Base-by-base conservation (phyloP, 2,329 filamentous ascomycete species). In the Furcasterigmium sp. region DNA sequence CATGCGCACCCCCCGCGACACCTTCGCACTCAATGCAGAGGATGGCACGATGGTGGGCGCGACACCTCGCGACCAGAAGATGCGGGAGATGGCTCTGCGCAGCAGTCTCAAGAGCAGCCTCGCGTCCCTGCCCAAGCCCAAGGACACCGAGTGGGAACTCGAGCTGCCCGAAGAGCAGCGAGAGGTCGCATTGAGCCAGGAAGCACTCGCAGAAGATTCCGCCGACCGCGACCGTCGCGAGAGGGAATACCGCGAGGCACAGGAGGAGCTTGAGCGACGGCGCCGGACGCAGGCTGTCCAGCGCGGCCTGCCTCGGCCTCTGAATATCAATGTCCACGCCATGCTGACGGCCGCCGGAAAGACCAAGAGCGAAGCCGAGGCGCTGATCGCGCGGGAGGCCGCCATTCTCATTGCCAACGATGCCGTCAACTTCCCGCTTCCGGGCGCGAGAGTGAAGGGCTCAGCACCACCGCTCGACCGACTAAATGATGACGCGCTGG, bases 261-360 rank as follows among this genome's bases (percentile, higher is more conserved):
- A 65, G 43, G 81, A 91, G 56, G 86, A 84, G 58, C 76, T 83
- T 11, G 91, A 97, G 53, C 86, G 89, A 56, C 84, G 80, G 60
- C 78, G 91, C 40, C 84, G 93, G 55, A 94, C 87, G 2, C 90
- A 95, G 57, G 91, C 95, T n/a, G 82, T 96, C 63, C 91, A 97
- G 65, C 82, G 78, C 53, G 80, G 78, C 4, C 70, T 98, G 11
- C 93, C 93, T 8, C 78, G 91, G 36, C 90, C 93, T 2, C 73
- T 75, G 2, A 66, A 75, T 3, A 72, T 97, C 13, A 84, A 97
- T 60, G 64, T 93, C 18, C 70, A 82, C 40, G 72, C 73, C 1
- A 67, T 97, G 51, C 59, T 90, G 25, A 35, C 45, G 2, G 73
- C 72, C 25, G 85, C 85, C 0, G 73, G 77, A 3, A 63, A 73